A percentile compares a stretch with the other conserved stretches of the same genome.
phyloP scores from a whole-genome alignment of 2,329 filamentous ascomycete genomes.

The Aspergillus sp. region DNA sequence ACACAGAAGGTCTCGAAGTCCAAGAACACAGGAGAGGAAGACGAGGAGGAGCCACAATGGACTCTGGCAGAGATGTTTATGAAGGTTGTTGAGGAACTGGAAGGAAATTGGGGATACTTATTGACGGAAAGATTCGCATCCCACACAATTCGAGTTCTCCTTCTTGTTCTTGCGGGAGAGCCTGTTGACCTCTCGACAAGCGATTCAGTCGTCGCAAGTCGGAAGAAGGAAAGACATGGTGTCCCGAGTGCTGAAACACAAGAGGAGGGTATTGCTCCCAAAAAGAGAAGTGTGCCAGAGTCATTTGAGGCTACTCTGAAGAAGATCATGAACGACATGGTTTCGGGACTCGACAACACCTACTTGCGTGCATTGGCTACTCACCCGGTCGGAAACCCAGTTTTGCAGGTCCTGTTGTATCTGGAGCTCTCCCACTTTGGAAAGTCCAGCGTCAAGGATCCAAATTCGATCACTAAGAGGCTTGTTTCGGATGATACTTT shows the following conservation, averaged over 20 bases:
- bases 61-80: slow-evolving; percentile 85
- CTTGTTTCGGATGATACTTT: slow-evolving; percentile 78
- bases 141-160: slow-evolving; percentile 78
- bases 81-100: slow-evolving; percentile 78
- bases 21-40: slow-evolving; percentile 42
- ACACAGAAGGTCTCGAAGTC: slow-evolving; percentile 62
- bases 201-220: slow-evolving; percentile 78
- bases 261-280: slow-evolving; percentile 44
- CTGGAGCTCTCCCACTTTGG: slow-evolving; percentile 74
- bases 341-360: slow-evolving; percentile 69
- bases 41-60: slow-evolving; percentile 43
- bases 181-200: slow-evolving; percentile 66
- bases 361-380: slow-evolving; percentile 79
- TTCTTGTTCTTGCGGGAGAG: slow-evolving; percentile 79
- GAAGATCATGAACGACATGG: slow-evolving; percentile 76
- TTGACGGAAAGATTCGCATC: slow-evolving; percentile 88
- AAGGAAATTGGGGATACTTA: slow-evolving; percentile 75
- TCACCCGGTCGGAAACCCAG: slow-evolving; percentile 86
- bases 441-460: slow-evolving; percentile 61
- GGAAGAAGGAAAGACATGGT: slow-evolving; percentile 81
- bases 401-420: slow-evolving; percentile 83
- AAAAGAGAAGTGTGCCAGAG: slow-evolving; percentile 61
- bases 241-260: slow-evolving; percentile 48
- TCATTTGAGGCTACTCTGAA: slow-evolving; percentile 73
- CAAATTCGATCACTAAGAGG: slow-evolving; percentile 66